Conservation (phyloP, 2,329 filamentous ascomycete species). For the Ophiosphaerella herpotricha region DNA sequence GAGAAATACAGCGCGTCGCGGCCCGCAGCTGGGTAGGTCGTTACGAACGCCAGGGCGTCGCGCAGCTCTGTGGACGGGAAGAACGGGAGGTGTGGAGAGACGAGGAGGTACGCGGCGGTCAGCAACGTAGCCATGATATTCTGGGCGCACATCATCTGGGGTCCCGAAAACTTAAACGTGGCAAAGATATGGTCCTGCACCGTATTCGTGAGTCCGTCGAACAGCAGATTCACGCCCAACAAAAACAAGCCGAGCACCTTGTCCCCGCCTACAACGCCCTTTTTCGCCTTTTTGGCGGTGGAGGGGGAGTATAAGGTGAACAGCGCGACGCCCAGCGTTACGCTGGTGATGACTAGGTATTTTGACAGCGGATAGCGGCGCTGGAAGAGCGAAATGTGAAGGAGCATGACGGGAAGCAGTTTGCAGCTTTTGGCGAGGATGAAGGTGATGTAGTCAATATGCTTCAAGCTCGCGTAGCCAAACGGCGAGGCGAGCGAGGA, state of each 20-base stretch:
- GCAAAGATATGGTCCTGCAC: conserved; percentile 94
- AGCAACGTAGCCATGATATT: conserved; percentile 84
- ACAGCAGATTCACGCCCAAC: conserved; percentile 85
- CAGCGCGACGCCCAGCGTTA: conserved; percentile 89
- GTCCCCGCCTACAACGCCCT: conserved; percentile 45
- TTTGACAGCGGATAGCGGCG: conserved; percentile 93
- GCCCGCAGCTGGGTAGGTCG: conserved; percentile 77
- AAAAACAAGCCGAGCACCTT: conserved; percentile 77
- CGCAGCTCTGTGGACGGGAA: conserved; percentile 58
- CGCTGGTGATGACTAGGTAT: conserved; percentile 88
- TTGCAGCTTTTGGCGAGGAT: conserved; percentile 98
- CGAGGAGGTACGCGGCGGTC: conserved; percentile 74
- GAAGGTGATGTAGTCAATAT: conserved; percentile 98
- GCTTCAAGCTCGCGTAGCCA: conserved; percentile 86
- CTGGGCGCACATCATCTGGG: conserved; percentile 99
- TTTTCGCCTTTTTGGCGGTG: conserved; percentile 45
- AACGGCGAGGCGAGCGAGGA: conserved; percentile 91
- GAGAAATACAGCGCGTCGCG: conserved; percentile 89
- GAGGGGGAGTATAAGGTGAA: conserved; percentile 83
- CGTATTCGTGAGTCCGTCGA: conserved; percentile 94
- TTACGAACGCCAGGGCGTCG: conserved; percentile 81
- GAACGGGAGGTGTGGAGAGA: conserved; percentile 61
- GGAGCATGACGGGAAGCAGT: conserved; percentile 95
- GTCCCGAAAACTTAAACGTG: conserved; percentile 78
- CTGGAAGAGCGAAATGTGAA: conserved; percentile 90